A percentile compares a stretch with the other conserved stretches of the same genome.
phyloP scores from a whole-genome alignment of 2,329 filamentous ascomycete species.

The Chaetomium sp. region DNA sequence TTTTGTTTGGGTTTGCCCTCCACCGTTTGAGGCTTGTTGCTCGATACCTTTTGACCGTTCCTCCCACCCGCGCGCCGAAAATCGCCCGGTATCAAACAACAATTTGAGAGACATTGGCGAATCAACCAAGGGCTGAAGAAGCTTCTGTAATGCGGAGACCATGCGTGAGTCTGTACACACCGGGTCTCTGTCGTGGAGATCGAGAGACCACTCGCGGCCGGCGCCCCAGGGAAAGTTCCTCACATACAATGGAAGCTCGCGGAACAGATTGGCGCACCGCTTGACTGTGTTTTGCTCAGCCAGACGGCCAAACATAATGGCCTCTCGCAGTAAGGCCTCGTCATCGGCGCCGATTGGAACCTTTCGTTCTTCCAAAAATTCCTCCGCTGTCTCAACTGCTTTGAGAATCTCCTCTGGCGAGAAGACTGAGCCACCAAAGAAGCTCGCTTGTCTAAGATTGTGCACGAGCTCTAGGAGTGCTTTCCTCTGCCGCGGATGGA shows the following conservation, averaged over 20 bases:
- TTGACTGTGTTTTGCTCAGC: conserved; percentile 58
- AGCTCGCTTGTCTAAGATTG: conserved; percentile 77
- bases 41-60: conserved; percentile 30
- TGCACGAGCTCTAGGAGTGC: conserved; percentile 61
- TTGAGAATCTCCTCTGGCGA: conserved; percentile 54
- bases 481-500: conserved; percentile 67
- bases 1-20: conserved; percentile 4
- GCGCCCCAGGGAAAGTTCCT: conserved; percentile 57
- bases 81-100: conserved; percentile 41
- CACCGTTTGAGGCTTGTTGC: conserved; percentile 1
- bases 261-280: conserved; percentile 58
- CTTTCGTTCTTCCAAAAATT: conserved; percentile 59
- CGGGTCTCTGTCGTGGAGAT: conserved; percentile 42
- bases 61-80: conserved; percentile 33
- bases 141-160: conserved; percentile 46
- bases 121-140: conserved; percentile 40
- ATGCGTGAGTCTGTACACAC: conserved; percentile 46
- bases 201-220: conserved; percentile 62
- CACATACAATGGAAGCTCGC: conserved; percentile 73
- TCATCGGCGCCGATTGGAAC: conserved; percentile 57
- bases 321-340: conserved; percentile 51
- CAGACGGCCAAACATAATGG: conserved; percentile 57
- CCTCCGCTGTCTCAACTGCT: conserved; percentile 58
- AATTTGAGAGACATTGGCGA: conserved; percentile 40
- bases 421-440: conserved; percentile 77